Percentiles rank a stretch among this genome's conserved stretches.
Evolutionary conservation across 2,329 filamentous ascomycete species (phyloP).

Genomic region (Xylaria digitata): DNA sequence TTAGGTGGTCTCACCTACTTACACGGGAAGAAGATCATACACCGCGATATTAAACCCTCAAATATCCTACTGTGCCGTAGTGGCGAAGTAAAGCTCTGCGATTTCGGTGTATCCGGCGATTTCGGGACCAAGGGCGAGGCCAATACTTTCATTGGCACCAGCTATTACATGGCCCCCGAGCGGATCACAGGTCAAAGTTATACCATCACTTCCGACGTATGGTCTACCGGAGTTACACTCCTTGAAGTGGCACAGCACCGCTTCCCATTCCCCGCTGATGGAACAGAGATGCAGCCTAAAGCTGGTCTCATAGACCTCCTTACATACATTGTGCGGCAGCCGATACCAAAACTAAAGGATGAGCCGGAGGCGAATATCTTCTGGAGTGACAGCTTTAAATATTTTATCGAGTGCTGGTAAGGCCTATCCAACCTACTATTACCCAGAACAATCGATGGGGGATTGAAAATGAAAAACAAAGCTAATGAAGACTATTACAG

Average conservation of each 20-base stretch:
- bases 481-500: conserved; percentile 58
- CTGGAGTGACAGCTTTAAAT: conserved; percentile 98
- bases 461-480: neutral
- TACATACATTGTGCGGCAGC: conserved; percentile 96
- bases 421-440: conserved; percentile 53
- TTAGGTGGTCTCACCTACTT: conserved; percentile 94
- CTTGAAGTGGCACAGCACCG: conserved; percentile 99
- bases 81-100: conserved; percentile 96
- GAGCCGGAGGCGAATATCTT: conserved; percentile 89
- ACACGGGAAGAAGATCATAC: conserved; percentile 95
- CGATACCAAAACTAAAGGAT: conserved; percentile 94
- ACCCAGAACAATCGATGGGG: conserved; percentile 6
- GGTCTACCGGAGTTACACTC: conserved; percentile 95
- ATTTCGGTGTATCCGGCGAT: conserved; percentile 97
- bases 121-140: conserved; percentile 99
- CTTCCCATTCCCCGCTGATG: conserved; percentile 97
- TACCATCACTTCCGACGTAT: conserved; percentile 98
- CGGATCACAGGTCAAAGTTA: conserved; percentile 97
- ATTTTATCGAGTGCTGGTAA: conserved; percentile 99
- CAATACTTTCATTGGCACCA: conserved; percentile 98
- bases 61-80: conserved; percentile 94
- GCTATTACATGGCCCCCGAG: conserved; percentile 99
- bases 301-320: conserved; percentile 94
- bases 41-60: conserved; percentile 97
- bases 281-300: conserved; percentile 92